Base-by-base conservation (phyloP, 2,329 filamentous ascomycete species). In the Aureobasidium musti region DNA sequence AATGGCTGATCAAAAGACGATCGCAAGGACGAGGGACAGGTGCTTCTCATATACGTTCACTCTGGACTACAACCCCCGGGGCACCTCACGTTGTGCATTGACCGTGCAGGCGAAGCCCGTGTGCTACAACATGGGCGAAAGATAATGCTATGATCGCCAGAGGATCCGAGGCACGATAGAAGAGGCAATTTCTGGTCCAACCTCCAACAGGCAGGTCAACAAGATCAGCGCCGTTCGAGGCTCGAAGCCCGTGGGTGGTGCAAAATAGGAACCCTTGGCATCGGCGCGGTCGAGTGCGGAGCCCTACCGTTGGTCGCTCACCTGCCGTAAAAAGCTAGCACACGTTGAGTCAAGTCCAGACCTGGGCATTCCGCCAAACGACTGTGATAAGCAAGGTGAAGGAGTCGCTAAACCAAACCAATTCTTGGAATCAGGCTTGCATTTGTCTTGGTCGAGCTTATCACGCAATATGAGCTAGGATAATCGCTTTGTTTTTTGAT, bases 181-280 rank as follows among this genome's bases (percentile, higher is more conserved):
- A 49, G 45, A 63, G 59, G 59, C 59, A 50, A 63, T 50, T 50
- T 19, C 30, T 39, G 21, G 21, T 43, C 43, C 45, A 37, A 35
- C 26, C 59, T 63, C 11, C 59, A 61, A 37, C 10, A 61, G 57
- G 57, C 57, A 61, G 57, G 57, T 61, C 57, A 61, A 49, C 57
- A 61, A 13, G 49, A 61, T 37, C 41, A 30, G 28, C 57, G 37
- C 57, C 57, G 57, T 61, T 61, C 57, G 41, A 61, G 57, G n/a
- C 57, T 37, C 43, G 13, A 43, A 30, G 23, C 54, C 43, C 54
- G 30, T 30, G 14, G 39, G 37, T 23, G 37, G 14, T 39, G 39
- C 10, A 45, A 33, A 43, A 59, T 21, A 59, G 33, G 17, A 6
- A 35, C 10, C 8, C 30, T 33, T 5, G 30, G 30, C 14, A 30